A percentile compares a stretch with the other conserved stretches of the same genome.
These are phyloP conservation scores for Mycena sp. DNA, from an alignment of 1,284 basidiomycete species.

Conservation along the genomic window DNA sequence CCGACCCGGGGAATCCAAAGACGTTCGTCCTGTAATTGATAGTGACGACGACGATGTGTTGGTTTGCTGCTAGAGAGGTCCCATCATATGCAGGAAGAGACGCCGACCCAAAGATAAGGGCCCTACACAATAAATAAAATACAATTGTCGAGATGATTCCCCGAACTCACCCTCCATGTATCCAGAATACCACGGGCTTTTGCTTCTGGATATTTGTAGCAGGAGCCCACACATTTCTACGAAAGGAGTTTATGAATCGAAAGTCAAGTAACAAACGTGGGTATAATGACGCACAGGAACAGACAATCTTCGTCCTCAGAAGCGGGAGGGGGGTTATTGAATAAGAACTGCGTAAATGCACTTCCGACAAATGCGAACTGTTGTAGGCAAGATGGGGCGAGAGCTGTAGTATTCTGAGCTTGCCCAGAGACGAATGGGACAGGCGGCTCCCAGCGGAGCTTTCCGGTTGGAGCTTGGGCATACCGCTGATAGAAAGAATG, in stretches of 20 bases:
- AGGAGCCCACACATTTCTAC: constrained; percentile 25
- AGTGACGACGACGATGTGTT: constrained; percentile 29
- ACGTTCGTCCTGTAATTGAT: constrained; percentile 30
- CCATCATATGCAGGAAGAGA: constrained; percentile 18
- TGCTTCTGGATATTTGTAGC: background rate
- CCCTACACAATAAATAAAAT: background rate
- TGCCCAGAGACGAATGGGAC: constrained; percentile 2
- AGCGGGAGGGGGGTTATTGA: constrained; percentile 15
- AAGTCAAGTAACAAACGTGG: background rate
- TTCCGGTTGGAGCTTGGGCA: background rate
- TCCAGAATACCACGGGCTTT: constrained; percentile 9
- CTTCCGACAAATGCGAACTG: background rate
- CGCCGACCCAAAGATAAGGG: background rate
- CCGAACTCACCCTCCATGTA: constrained; percentile 5
- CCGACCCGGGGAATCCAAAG: constrained; percentile 28
- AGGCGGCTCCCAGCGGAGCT: constrained; percentile 1
- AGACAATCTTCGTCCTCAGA: constrained; percentile 17
- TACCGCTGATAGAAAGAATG: background rate
- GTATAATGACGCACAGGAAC: background rate
- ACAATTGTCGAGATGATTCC: background rate
- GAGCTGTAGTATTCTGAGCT: background rate
- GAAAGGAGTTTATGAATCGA: background rate
- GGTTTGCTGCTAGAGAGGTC: constrained; percentile 24
- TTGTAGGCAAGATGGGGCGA: constrained; percentile 12
- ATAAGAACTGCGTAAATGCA: background rate